Base-by-base conservation (phyloP, 257 asterid genomes). In the Jasminum sambac region DNA sequence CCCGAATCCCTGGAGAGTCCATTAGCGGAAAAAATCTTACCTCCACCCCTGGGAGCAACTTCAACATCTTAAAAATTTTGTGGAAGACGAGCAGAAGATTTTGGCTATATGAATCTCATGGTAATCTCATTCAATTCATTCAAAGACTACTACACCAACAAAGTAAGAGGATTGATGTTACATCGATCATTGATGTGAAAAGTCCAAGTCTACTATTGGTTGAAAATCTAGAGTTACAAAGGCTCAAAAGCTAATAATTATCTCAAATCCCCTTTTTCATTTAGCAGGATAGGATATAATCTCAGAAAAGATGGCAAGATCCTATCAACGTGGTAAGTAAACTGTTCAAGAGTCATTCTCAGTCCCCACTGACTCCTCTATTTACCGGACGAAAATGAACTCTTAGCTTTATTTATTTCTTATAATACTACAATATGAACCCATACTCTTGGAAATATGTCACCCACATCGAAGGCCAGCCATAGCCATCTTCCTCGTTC, bases 221-320 rank as follows among this genome's bases (percentile, higher is more conserved):
- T 43, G 12, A 16, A 12, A 43, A 43, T 43, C 14, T 16, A 0
- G 4, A 13, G 6, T 43, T 43, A 13, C 3, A 43, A n/a, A 43
- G n/a, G 50, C 50, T 13, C n/a, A 12, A 43, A 43, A 13, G 36
- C 36, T 30, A 30, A 1, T 30, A 30, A 30, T 14, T 61, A 65
- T 39, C 6, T 11, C 26, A 8, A 30, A 64, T 25, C 16, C 38
- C 60, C 43, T 43, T 36, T 58, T 68, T 43, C 57, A 65, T 40
- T 52, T 38, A 25, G 11, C 70, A 34, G 41, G 42, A 19, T 61
- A 70, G 57, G 69, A 63, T 60, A 42, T 16, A 14, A 19, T 50
- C 58, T n/a, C 3, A 16, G 19, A 58, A 62, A 70, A 74, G 72
- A 67, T 67, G 73, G 68, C 69, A 46, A 30, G 71, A 71, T 63